Base-by-base conservation (phyloP, 176 grass and related monocot species). In the Phoenix roebelenii region DNA sequence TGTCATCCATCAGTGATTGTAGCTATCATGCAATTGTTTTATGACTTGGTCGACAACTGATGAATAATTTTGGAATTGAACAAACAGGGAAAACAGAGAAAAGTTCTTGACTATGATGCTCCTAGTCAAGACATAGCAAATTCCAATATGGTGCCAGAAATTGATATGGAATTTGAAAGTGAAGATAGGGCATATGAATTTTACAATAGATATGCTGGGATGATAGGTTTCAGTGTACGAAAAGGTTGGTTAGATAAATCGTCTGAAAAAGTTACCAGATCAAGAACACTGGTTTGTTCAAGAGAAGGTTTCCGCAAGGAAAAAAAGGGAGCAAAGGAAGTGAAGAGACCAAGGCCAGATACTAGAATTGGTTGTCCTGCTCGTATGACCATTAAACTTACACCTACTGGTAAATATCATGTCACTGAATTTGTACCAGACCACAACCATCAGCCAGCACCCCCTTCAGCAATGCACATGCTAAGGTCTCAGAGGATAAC, bases 391-490 rank as follows among this genome's bases (percentile, higher is more conserved):
- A 65, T 81, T 65, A 81, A 81, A 76, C 68, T 78, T 67, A 76
- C 60, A 12, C 58, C 68, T 20, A 61, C 16, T 60, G 83, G 77
- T 7, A 64, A 58, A 51, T 77, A 77, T 53, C 25, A 25, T 12
- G 58, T 85, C 55, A 84, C 62, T 30, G 74, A 78, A 55, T 84
- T 78, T 68, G 24, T 78, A 63, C 18, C 58, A 54, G 64, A 84
- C 23, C 81, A 84, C 68, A 84, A 84, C 53, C 81, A 84, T 73
- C 74, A 71, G 15, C 75, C 65, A 64, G 81, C 69, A 74, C 70
- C 81, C 0, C 26, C 81, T 63, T 77, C 74, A 25, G 80, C 74
- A n/a, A 39, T 78, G 56, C 80, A 83, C 49, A 68, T 83, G 57
- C 44, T 83, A 53, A 72, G 80, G 63, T 83, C 80, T 60, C 80